A percentile compares a stretch with the other conserved stretches of the same genome.
Evolutionary conservation across 2,329 filamentous ascomycete genomes (phyloP).

Genomic region (Grosmannia clavigera): DNA sequence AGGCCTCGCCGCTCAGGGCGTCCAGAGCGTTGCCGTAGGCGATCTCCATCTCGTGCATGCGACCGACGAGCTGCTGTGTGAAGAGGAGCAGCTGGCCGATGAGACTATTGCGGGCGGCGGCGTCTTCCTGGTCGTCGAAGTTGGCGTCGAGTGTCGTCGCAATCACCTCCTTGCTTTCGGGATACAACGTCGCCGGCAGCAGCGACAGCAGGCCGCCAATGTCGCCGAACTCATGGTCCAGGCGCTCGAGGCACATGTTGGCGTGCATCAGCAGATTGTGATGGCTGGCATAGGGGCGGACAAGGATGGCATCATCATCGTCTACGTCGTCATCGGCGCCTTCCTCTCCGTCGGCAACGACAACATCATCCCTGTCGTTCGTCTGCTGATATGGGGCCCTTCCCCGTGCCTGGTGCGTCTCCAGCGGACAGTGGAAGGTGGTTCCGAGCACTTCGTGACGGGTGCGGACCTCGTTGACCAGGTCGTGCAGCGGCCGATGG

Average conservation of each 20-base stretch:
- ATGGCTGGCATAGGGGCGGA: constrained; percentile 31
- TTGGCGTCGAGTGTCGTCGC: constrained; percentile 13
- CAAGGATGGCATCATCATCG: not conserved
- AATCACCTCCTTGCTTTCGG: constrained; percentile 10
- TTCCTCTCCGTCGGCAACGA: not conserved
- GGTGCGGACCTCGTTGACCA: constrained; percentile 31
- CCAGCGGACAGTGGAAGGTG: constrained; percentile 34
- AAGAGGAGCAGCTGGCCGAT: constrained; percentile 46
- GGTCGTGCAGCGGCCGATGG: constrained; percentile 30
- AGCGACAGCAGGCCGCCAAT: constrained; percentile 44
- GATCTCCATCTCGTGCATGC: constrained; percentile 46
- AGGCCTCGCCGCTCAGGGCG: constrained; percentile 27
- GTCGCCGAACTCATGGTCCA: constrained; percentile 45
- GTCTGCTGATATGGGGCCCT: constrained; percentile 10
- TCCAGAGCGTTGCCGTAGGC: constrained; percentile 38
- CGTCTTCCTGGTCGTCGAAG: constrained; percentile 15
- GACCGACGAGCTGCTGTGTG: constrained; percentile 38
- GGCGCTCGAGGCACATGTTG: constrained; percentile 45
- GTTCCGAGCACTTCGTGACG: constrained; percentile 29
- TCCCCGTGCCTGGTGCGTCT: constrained; percentile 14
- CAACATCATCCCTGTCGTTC: not conserved
- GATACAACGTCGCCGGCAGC: constrained; percentile 26
- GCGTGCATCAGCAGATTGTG: constrained; percentile 42
- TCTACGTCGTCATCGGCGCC: not conserved
- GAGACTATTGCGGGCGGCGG: constrained; percentile 34